phyloP scores from a whole-genome alignment of 208 protist genomes.

The Angomonas deanei region DNA sequence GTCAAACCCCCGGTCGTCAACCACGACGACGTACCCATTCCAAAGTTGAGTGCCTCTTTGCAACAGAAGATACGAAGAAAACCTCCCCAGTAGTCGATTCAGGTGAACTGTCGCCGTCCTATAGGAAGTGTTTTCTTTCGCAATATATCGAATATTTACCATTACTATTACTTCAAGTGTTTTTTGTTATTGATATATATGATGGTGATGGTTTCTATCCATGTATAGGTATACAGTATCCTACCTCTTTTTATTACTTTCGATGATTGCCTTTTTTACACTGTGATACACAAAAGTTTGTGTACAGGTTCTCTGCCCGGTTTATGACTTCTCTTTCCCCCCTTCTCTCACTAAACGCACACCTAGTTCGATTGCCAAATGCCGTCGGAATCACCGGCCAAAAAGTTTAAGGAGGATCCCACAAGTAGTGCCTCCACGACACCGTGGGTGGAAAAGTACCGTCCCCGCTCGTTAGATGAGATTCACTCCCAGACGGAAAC shows the following conservation, averaged over 20 bases:
- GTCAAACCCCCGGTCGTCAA: not conserved
- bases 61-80: not conserved
- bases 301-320: too few relatives aligned
- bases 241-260: slow-evolving; percentile 9
- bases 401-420: slow-evolving; percentile 21
- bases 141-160: too few relatives aligned
- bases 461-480: slow-evolving; percentile 91
- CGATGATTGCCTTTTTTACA: not conserved
- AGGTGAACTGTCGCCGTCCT: too few relatives aligned
- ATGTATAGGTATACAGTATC: too few relatives aligned
- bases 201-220: too few relatives aligned
- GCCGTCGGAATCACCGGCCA: slow-evolving; percentile 16
- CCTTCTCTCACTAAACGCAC: too few relatives aligned
- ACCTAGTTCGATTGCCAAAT: too few relatives aligned
- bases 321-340: not conserved
- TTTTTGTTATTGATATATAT: too few relatives aligned
- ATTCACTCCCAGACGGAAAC: slow-evolving; percentile 96
- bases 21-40: not conserved
- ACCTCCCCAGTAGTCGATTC: not conserved
- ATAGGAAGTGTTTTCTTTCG: too few relatives aligned
- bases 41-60: not conserved
- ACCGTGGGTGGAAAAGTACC: slow-evolving; percentile 93
- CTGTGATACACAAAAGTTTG: slow-evolving; percentile 2
- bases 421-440: not conserved
- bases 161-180: too few relatives aligned